Evolutionary conservation across 1,284 basidiomycete species (phyloP), one percentile per base, ranked within the genome.

Genomic region (Cystobasidium pallidum): DNA sequence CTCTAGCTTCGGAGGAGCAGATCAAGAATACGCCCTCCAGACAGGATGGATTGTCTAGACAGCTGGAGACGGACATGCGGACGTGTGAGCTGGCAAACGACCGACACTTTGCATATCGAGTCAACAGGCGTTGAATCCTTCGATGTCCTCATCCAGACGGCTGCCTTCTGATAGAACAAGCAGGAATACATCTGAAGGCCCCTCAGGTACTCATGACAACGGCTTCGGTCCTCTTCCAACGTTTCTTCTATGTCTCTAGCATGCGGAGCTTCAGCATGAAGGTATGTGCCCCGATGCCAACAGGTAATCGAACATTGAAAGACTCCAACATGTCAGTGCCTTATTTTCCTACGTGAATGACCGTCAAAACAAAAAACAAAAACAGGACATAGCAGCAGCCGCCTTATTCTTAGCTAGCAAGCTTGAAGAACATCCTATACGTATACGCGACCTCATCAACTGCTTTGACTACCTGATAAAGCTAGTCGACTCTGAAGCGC

Each of bases 171-270:
- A 94, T 99, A 36, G 93, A 97, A 78, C 90, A 97, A 82, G 93
- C 94, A 2, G 95, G 94, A 32, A 85, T 94, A 55, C 85, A 98
- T 61, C 84, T 98, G 70, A 88, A 88, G 79, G 89, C 95, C 90
- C 96, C 97, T 74, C 96, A 99, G 80, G 92, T 94, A 51, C 94
- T 94, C 7, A 91, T 96, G 77, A 93, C 95, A 3, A 92, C 93
- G 0, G 96, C 96, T 0, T 94, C 98, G 80, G 92, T 98, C 47
- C 83, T 99, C 3, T 95, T 95, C 80, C 95, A 99, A 76, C 85
- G 95, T 34, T 99, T 99, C 84, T 99, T 90, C 91, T 98, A 88
- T 82, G 92, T 96, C 19, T 89, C 91, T 3, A 96, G 94, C 2
- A 88, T 99, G 87, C 89, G 90, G 78, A 90, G 93, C 73, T 99